Evolutionary conservation across 148 eudicot genomes (phyloP).

Genomic region (Cornus kousa): DNA sequence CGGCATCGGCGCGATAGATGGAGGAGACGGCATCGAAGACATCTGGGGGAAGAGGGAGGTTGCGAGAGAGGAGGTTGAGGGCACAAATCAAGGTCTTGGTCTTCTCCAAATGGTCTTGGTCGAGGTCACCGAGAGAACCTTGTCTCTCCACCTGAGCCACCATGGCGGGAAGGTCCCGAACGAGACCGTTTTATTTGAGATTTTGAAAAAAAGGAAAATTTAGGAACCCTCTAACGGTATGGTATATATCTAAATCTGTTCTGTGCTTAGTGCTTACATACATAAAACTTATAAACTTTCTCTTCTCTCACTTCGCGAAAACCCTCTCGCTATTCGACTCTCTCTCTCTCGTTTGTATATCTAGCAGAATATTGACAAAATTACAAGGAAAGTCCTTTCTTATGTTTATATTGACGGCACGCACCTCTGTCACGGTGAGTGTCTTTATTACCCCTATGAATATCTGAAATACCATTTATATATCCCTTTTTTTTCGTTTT

Average conservation of each 20-base stretch:
- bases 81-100: constrained; percentile 88
- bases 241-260: background rate
- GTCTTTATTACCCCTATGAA: background rate
- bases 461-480: background rate
- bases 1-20: constrained; percentile 38
- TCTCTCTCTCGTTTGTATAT: background rate
- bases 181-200: constrained; percentile 1
- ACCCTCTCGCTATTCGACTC: background rate
- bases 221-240: background rate
- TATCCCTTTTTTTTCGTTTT: background rate
- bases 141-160: constrained; percentile 30
- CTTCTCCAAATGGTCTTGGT: constrained; percentile 38
- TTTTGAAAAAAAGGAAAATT: background rate
- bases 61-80: constrained; percentile 83
- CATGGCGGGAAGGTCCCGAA: constrained; percentile 46
- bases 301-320: background rate
- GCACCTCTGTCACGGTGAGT: background rate
- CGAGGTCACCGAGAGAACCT: constrained; percentile 5
- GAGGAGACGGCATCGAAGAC: constrained; percentile 67
- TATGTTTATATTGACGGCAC: background rate
- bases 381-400: constrained; percentile 7
- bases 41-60: constrained; percentile 78
- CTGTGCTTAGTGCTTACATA: background rate
- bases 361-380: background rate
- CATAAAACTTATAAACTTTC: background rate